phyloP scores from a whole-genome alignment of 2,329 filamentous ascomycete species.

The Aspergillus terreus region DNA sequence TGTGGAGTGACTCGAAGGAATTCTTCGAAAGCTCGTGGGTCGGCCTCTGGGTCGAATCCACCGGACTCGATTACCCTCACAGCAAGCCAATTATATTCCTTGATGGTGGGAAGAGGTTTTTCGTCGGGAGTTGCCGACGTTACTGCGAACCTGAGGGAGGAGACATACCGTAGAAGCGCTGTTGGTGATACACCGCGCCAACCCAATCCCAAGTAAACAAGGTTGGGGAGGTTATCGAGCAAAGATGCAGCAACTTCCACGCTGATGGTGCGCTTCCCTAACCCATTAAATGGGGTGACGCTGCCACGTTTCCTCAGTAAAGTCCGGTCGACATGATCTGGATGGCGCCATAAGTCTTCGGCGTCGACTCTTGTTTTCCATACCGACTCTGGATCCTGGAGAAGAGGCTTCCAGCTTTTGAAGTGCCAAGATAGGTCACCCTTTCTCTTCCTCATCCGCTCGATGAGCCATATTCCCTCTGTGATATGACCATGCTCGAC shows the following conservation, averaged over 20 bases:
- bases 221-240: conserved; percentile 50
- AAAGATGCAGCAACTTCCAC: conserved; percentile 56
- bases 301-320: conserved; percentile 14
- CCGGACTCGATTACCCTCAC: conserved; percentile 52
- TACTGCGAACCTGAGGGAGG: conserved; percentile 18
- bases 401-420: conserved; percentile 37
- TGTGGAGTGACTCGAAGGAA: conserved; percentile 31
- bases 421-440: conserved; percentile 35
- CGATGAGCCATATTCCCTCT: conserved; percentile 40
- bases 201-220: conserved; percentile 39
- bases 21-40: conserved; percentile 43
- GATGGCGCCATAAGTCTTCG: conserved; percentile 35
- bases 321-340: conserved; percentile 15
- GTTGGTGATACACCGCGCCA: conserved; percentile 27
- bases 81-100: conserved; percentile 36
- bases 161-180: conserved; percentile 24
- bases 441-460: conserved; percentile 26
- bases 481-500: conserved; percentile 43
- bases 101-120: conserved; percentile 25
- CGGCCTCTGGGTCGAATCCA: conserved; percentile 41
- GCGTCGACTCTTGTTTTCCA: conserved; percentile 33
- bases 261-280: conserved; percentile 50
- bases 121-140: conserved; percentile 12
- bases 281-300: conserved; percentile 33
- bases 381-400: conserved; percentile 23